These are phyloP conservation scores for Chiua sp. DNA, from an alignment of 1,284 basidiomycete species.

Conservation along the genomic window DNA sequence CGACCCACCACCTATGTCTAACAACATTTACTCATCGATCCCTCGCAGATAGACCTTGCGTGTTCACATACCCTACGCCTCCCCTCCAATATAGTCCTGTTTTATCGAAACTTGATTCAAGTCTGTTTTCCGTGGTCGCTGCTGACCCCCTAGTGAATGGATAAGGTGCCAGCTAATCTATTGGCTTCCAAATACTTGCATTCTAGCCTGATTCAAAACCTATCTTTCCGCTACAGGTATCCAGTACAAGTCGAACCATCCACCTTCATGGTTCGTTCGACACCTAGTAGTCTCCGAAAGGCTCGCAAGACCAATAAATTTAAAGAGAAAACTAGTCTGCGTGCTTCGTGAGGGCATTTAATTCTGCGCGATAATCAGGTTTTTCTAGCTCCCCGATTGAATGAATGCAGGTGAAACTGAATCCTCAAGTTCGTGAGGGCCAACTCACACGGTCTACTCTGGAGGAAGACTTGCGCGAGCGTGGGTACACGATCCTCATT, in stretches of 20 bases:
- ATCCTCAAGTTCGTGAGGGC: constrained; percentile 2
- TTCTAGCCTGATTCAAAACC: neutral
- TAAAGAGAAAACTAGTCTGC: constrained; percentile 5
- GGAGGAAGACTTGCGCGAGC: neutral
- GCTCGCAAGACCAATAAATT: constrained; percentile 7
- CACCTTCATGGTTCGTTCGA: neutral
- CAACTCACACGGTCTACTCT: constrained; percentile 20
- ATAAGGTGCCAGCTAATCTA: too few relatives aligned
- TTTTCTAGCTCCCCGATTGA: neutral
- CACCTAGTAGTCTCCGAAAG: neutral
- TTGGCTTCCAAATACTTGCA: neutral
- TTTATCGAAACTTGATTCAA: neutral
- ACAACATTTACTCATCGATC: neutral
- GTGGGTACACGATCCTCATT: constrained; percentile 14
- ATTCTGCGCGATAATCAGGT: neutral
- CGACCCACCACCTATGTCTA: too few relatives aligned
- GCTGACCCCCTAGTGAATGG: neutral
- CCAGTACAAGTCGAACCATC: neutral
- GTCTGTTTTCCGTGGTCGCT: neutral
- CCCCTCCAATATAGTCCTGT: neutral
- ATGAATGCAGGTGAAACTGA: constrained; percentile 3
- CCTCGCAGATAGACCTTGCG: neutral
- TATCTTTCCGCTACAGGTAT: neutral
- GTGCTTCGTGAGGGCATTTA: constrained; percentile 19
- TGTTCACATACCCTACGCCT: neutral